These are phyloP conservation scores for Martensiomyces pterosporus DNA, from an alignment of 192 early-diverging fungal species.

Conservation along the genomic window DNA sequence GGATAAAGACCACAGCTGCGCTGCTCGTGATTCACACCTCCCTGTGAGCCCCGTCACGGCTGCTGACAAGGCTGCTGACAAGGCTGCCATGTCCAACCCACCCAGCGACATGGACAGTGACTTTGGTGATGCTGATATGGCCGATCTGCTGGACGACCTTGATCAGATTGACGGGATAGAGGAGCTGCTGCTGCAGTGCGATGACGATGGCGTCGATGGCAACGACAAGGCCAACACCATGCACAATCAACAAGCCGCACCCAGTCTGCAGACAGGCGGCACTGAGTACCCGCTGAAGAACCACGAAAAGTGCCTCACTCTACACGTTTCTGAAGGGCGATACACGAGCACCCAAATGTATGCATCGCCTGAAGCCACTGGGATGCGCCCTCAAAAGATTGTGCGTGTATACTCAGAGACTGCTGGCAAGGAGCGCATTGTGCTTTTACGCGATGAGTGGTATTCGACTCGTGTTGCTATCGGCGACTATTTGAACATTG, in stretches of 20 bases:
- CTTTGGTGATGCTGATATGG: constrained; percentile 26
- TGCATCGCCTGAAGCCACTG: background rate
- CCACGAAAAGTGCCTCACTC: constrained; percentile 35
- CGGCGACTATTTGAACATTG: constrained; percentile 62
- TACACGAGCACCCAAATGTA: constrained; percentile 18
- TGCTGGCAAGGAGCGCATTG: constrained; percentile 21
- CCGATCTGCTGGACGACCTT: constrained; percentile 20
- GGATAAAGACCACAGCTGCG: too few relatives aligned
- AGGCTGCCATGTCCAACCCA: too few relatives aligned
- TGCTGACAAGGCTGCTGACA: background rate
- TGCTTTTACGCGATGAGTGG: constrained; percentile 70
- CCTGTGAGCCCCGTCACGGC: too few relatives aligned
- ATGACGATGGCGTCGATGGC: constrained; percentile 1
- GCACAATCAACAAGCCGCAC: background rate
- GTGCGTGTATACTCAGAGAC: constrained; percentile 44
- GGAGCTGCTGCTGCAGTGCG: constrained; percentile 5
- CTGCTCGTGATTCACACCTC: too few relatives aligned
- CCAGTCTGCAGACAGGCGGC: too few relatives aligned
- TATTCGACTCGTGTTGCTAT: constrained; percentile 49
- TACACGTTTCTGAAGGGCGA: constrained; percentile 29
- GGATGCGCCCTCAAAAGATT: constrained; percentile 24
- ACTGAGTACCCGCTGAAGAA: constrained; percentile 8
- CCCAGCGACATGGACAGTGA: constrained; percentile 2
- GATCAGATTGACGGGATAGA: constrained; percentile 15
- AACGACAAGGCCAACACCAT: background rate